Evolutionary conservation across 345 rosid species (phyloP).

Genomic region (Lepidium didymum): DNA sequence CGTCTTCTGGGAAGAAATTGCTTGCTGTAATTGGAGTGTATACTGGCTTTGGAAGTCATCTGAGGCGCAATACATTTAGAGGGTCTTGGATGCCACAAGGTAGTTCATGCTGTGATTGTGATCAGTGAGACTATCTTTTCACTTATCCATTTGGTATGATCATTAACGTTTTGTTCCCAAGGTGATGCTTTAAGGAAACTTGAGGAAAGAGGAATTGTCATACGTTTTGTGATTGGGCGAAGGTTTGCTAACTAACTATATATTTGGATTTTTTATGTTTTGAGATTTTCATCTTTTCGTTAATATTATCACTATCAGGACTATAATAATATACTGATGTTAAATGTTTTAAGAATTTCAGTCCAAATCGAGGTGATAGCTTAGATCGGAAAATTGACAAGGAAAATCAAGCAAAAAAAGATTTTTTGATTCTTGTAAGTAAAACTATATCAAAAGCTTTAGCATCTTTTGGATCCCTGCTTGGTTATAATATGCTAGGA

Average conservation of each 20-base stretch:
- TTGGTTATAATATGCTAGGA: background rate
- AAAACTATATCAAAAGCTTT: background rate
- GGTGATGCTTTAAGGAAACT: conserved; percentile 78
- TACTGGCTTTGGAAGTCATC: conserved; percentile 88
- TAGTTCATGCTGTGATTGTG: conserved; percentile 4
- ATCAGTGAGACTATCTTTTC: background rate
- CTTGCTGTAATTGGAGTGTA: conserved; percentile 94
- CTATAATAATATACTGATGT: background rate
- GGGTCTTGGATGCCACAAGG: conserved; percentile 98
- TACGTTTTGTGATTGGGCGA: conserved; percentile 93
- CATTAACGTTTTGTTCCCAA: conserved; percentile 4
- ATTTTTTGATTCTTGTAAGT: conserved; percentile 88
- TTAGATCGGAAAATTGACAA: conserved; percentile 75
- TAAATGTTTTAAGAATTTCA: conserved; percentile 27
- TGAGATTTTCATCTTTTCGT: background rate
- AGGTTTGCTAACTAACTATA: conserved; percentile 46
- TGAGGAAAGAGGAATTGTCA: conserved; percentile 82
- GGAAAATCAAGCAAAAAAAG: conserved; percentile 59
- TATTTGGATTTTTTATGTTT: background rate
- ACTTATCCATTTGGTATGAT: background rate
- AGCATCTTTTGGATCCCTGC: background rate
- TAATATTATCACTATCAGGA: background rate
- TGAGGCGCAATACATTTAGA: conserved; percentile 69
- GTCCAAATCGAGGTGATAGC: conserved; percentile 96
- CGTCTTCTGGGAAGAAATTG: conserved; percentile 46